Percentiles rank a stretch among this genome's conserved stretches.
These are phyloP conservation scores for Penicillium waksmanii DNA, from an alignment of 495 filamentous ascomycete species.

Conservation along the genomic window DNA sequence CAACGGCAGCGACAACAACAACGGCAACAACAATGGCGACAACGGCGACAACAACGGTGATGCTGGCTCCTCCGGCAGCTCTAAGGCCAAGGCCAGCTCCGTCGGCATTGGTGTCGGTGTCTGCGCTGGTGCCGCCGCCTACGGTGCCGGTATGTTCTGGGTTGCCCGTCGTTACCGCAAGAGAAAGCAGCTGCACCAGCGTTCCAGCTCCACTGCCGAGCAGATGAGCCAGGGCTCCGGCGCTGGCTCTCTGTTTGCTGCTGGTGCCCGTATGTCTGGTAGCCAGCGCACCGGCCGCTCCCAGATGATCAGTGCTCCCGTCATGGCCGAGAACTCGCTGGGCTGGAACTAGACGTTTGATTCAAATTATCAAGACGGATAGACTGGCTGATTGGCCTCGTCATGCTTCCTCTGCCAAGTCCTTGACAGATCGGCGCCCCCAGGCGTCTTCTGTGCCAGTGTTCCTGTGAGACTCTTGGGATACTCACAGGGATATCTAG, in stretches of 20 bases:
- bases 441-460: neutral
- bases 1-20: slow-evolving; percentile 17
- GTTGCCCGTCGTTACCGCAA: slow-evolving; percentile 92
- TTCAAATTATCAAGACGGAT: slow-evolving; percentile 14
- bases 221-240: slow-evolving; percentile 48
- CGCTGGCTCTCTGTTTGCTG: slow-evolving; percentile 37
- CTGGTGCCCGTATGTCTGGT: slow-evolving; percentile 50
- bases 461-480: neutral
- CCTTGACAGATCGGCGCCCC: neutral
- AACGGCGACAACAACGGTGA: slow-evolving; percentile 36
- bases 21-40: slow-evolving; percentile 36
- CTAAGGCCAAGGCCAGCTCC: slow-evolving; percentile 67
- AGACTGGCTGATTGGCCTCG: slow-evolving; percentile 9
- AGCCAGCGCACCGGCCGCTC: slow-evolving; percentile 73
- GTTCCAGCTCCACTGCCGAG: slow-evolving; percentile 64
- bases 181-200: slow-evolving; percentile 77
- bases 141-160: slow-evolving; percentile 98
- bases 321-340: slow-evolving; percentile 96
- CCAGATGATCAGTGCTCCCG: slow-evolving; percentile 79
- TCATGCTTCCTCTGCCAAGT: slow-evolving; percentile 1
- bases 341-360: slow-evolving; percentile 83
- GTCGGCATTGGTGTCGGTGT: slow-evolving; percentile 81
- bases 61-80: slow-evolving; percentile 53
- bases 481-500: neutral
- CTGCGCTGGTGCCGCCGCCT: slow-evolving; percentile 80